Evolutionary conservation across 208 protist species (phyloP).

Genomic region (Leptomonas seymouri): DNA sequence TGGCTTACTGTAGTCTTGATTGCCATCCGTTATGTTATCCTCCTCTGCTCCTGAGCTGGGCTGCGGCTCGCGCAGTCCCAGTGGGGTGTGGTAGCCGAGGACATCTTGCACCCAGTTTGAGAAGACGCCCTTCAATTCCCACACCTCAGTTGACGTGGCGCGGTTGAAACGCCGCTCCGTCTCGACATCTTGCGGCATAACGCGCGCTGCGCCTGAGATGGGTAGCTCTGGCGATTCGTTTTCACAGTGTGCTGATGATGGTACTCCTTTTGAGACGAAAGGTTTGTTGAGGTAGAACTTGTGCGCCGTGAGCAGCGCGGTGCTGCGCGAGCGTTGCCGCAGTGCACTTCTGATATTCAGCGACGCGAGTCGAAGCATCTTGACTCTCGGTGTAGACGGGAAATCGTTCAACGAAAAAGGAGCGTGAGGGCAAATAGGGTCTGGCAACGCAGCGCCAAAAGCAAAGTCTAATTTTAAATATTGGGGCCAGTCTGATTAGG

Average conservation of each 20-base stretch:
- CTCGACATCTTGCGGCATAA: neutral
- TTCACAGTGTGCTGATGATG: no score
- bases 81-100: slow-evolving; percentile 37
- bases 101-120: slow-evolving; percentile 28
- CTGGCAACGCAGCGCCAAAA: no score
- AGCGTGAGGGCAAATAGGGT: no score
- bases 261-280: neutral
- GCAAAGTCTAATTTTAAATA: no score
- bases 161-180: neutral
- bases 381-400: no score
- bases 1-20: neutral
- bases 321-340: no score
- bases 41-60: neutral
- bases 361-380: no score
- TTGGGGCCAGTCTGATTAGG: no score
- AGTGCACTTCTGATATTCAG: no score
- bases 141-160: slow-evolving; percentile 6
- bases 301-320: neutral
- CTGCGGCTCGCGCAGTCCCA: neutral
- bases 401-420: no score
- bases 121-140: slow-evolving; percentile 31
- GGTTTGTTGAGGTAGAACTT: neutral
- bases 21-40: no score
- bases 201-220: neutral
- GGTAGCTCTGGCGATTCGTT: neutral